phyloP scores from a whole-genome alignment of 2,329 filamentous ascomycete genomes.

The Colletotrichum australisinense region DNA sequence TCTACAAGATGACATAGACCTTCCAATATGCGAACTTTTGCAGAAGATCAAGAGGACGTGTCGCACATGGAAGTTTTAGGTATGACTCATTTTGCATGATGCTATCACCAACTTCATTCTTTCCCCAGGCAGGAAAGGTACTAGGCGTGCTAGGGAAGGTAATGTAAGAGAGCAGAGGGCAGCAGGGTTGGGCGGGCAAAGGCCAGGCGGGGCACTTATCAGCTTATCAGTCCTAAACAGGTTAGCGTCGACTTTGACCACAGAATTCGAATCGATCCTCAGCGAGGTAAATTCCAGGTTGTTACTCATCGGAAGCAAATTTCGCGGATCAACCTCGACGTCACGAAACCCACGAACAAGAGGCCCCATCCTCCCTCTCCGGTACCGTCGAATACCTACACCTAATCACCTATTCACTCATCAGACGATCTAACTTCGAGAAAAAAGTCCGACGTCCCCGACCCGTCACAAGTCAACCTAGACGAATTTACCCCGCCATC shows the following conservation, averaged over 20 bases:
- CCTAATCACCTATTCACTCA: not conserved
- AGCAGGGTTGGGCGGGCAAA: conserved; percentile 46
- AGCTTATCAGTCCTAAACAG: conserved; percentile 47
- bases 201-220: conserved; percentile 46
- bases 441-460: conserved; percentile 19
- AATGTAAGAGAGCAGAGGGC: not conserved
- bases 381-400: conserved; percentile 16
- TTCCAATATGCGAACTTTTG: too few relatives aligned
- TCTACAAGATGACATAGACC: too few relatives aligned
- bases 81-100: not conserved
- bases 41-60: too few relatives aligned
- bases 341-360: conserved; percentile 34
- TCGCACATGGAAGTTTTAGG: too few relatives aligned
- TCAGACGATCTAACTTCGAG: conserved; percentile 9
- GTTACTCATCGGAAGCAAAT: conserved; percentile 37
- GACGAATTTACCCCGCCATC: conserved; percentile 42
- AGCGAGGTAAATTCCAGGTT: conserved; percentile 41
- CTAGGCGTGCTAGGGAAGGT: not conserved
- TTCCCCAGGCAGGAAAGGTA: not conserved
- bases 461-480: conserved; percentile 18
- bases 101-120: not conserved
- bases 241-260: conserved; percentile 56
- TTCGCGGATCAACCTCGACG: conserved; percentile 38
- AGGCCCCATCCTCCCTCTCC: conserved; percentile 26
- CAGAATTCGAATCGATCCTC: conserved; percentile 52